Evolutionary conservation across 1,284 basidiomycete genomes (phyloP).

Genomic region (Fomitopsis palustris): DNA sequence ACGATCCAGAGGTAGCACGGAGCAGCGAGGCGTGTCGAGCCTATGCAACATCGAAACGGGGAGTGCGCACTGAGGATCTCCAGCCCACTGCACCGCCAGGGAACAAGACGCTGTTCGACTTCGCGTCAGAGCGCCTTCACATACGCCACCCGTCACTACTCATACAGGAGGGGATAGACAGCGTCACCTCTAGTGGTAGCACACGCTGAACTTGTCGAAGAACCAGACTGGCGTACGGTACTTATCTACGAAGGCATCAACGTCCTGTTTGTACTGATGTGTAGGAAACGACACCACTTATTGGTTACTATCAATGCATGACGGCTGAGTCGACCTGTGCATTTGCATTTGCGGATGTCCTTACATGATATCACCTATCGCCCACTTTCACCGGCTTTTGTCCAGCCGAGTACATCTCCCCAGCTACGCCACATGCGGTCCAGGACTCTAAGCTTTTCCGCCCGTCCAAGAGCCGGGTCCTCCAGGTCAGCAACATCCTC

Average conservation of each 20-base stretch:
- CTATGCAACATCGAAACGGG: slow-evolving; percentile 55
- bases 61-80: slow-evolving; percentile 51
- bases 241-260: no score
- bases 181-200: neutral
- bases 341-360: no score
- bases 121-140: neutral
- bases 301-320: no score
- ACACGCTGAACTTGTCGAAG: neutral
- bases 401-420: slow-evolving; percentile 63
- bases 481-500: slow-evolving; percentile 87
- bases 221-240: neutral
- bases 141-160: neutral
- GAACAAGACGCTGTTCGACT: slow-evolving; percentile 43
- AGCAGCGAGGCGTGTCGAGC: slow-evolving; percentile 60
- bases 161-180: neutral
- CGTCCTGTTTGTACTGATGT: no score
- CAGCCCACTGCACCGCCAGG: slow-evolving; percentile 55
- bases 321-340: no score
- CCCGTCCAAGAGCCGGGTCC: slow-evolving; percentile 60
- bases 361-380: no score
- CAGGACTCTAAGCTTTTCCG: slow-evolving; percentile 74
- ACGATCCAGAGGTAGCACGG: slow-evolving; percentile 52
- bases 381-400: slow-evolving; percentile 15
- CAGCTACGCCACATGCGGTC: slow-evolving; percentile 92
- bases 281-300: no score